Evolutionary conservation across 2,329 filamentous ascomycete species (phyloP).

Genomic region (Penicillium vulpinum): DNA sequence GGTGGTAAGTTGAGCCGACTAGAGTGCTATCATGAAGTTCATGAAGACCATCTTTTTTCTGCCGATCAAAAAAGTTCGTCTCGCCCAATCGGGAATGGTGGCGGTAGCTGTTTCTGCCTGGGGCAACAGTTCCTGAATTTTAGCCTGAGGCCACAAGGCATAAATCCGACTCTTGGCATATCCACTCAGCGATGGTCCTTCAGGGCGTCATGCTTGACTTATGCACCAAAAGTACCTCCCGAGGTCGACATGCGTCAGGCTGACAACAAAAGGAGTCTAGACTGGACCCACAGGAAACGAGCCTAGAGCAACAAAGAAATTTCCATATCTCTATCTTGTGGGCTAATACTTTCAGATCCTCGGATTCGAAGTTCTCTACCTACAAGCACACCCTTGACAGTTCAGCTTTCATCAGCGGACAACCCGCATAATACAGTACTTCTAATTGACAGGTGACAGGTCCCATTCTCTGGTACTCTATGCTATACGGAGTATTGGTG

Average conservation of each 20-base stretch:
- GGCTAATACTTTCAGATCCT: not conserved
- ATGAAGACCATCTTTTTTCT: slow-evolving; percentile 29
- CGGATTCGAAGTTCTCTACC: not conserved
- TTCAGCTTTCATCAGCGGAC: not conserved
- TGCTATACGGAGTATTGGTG: not conserved
- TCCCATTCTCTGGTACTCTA: not conserved
- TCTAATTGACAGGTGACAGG: not conserved
- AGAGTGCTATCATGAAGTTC: slow-evolving; percentile 16
- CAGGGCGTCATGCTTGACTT: not conserved
- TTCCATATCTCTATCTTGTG: no score
- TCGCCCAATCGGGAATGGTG: slow-evolving; percentile 27
- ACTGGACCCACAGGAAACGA: no score
- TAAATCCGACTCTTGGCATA: not conserved
- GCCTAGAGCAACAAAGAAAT: no score
- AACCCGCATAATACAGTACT: not conserved
- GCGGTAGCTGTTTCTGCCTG: slow-evolving; percentile 19
- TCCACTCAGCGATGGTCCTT: not conserved
- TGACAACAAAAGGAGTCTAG: not conserved
- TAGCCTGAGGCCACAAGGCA: not conserved
- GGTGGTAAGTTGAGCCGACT: slow-evolving; percentile 1
- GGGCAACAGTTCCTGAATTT: slow-evolving; percentile 6
- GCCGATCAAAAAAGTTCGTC: slow-evolving; percentile 29
- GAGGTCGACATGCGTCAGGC: not conserved
- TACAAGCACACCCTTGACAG: not conserved
- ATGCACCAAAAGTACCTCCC: not conserved